Conservation (phyloP, 2,329 filamentous ascomycete genomes). For the Amesomyces nigricolor region DNA sequence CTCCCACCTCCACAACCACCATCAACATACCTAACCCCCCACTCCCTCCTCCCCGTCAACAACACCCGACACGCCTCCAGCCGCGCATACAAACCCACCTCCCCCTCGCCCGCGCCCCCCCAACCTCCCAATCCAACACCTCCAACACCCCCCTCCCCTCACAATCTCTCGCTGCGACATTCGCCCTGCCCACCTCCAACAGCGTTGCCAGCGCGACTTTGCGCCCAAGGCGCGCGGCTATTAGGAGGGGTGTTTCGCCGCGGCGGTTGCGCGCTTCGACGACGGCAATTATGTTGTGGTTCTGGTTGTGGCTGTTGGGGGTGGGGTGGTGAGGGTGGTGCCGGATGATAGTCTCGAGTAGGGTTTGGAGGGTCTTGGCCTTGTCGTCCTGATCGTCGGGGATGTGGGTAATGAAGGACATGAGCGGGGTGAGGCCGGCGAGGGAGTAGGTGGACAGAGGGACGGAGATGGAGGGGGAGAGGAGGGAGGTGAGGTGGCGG, state of each 20-base stretch:
- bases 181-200: conserved; percentile 40
- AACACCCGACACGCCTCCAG: conserved; percentile 31
- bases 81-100: conserved; percentile 30
- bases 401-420: conserved; percentile 48
- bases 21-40: conserved; percentile 23
- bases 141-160: conserved; percentile 42
- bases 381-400: conserved; percentile 48
- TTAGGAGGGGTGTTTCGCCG: conserved; percentile 51
- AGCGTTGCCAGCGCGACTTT: conserved; percentile 47
- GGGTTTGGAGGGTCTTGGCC: conserved; percentile 37
- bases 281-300: no score
- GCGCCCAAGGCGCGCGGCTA: conserved; percentile 48
- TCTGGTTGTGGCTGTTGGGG: conserved; percentile 18
- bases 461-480: conserved; percentile 37
- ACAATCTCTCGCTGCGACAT: conserved; percentile 42
- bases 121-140: conserved; percentile 35
- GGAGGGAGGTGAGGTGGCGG: conserved; percentile 27
- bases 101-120: conserved; percentile 13
- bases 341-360: conserved; percentile 40
- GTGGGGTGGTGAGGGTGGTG: no score
- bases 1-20: neutral
- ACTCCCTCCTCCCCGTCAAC: conserved; percentile 29
- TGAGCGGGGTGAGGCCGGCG: conserved; percentile 49
- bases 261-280: conserved; percentile 47
- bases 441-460: conserved; percentile 50